A percentile compares a stretch with the other conserved stretches of the same genome.
Evolutionary conservation across 2,329 filamentous ascomycete genomes (phyloP).

Genomic region (Exophiala alcalophila): DNA sequence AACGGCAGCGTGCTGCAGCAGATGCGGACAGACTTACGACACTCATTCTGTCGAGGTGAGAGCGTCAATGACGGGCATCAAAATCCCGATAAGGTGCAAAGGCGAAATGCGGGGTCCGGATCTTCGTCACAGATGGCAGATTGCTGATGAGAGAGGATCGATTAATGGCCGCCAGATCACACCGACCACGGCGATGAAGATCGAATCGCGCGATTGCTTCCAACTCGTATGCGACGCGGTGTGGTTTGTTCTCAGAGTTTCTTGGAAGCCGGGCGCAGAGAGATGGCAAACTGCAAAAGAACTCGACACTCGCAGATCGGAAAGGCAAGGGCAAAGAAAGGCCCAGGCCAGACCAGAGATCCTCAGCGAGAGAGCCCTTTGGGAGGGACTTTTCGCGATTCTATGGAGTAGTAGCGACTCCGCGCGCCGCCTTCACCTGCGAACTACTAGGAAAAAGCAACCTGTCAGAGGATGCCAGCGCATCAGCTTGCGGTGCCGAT

Average conservation of each 20-base stretch:
- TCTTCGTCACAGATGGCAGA: background rate
- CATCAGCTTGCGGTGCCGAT: conserved; percentile 23
- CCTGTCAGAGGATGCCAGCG: conserved; percentile 27
- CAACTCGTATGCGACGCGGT: no score
- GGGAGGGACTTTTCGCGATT: conserved; percentile 14
- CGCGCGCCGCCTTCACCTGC: conserved; percentile 13
- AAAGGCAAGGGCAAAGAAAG: conserved; percentile 5
- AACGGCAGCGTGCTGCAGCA: background rate
- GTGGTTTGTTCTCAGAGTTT: conserved; percentile 2
- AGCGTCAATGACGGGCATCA: conserved; percentile 8
- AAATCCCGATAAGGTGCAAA: conserved; percentile 22
- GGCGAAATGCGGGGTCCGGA: conserved; percentile 22
- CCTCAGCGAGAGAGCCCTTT: conserved; percentile 8
- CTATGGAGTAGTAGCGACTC: conserved; percentile 19
- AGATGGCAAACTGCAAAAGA: conserved; percentile 7
- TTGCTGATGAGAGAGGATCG: no score
- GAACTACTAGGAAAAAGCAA: conserved; percentile 3
- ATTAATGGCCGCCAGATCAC: no score
- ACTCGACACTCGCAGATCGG: conserved; percentile 15
- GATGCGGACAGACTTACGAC: conserved; percentile 7
- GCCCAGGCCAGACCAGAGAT: conserved; percentile 4
- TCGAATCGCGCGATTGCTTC: no score
- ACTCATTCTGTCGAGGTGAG: conserved; percentile 5
- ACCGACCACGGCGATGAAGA: no score
- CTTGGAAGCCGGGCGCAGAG: conserved; percentile 3